Evolutionary conservation across 306 rosid species (phyloP).

Genomic region (Luffa acutangula): DNA sequence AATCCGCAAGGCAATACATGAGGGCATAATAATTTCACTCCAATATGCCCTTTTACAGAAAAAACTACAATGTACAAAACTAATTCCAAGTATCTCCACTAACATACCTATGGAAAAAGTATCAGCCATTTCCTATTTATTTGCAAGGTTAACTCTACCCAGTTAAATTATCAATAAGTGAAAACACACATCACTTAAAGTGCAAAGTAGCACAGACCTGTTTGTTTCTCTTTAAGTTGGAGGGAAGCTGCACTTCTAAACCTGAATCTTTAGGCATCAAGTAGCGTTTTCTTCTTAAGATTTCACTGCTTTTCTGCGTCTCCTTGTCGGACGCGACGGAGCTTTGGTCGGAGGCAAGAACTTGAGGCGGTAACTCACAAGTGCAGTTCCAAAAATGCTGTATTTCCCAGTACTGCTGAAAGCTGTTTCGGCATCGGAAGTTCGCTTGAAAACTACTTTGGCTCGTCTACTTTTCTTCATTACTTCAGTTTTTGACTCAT

Average conservation of each 20-base stretch:
- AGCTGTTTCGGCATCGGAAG: slow-evolving; percentile 59
- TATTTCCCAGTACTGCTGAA: slow-evolving; percentile 83
- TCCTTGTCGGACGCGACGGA: slow-evolving; percentile 17
- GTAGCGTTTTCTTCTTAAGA: slow-evolving; percentile 16
- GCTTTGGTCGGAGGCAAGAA: slow-evolving; percentile 28
- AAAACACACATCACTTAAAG: background rate
- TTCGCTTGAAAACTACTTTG: slow-evolving; percentile 53
- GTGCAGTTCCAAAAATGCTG: slow-evolving; percentile 71
- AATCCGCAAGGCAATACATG: background rate
- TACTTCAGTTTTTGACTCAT: slow-evolving; percentile 57
- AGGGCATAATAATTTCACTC: background rate
- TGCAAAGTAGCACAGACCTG: background rate
- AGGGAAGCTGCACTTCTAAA: background rate
- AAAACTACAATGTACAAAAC: slow-evolving; percentile 3
- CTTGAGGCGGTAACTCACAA: slow-evolving; percentile 72
- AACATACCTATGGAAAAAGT: background rate
- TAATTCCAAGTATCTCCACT: background rate
- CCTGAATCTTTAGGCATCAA: slow-evolving; percentile 16
- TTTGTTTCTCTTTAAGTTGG: background rate
- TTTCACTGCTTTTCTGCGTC: slow-evolving; percentile 18
- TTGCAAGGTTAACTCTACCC: slow-evolving; percentile 17
- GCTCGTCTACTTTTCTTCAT: slow-evolving; percentile 50
- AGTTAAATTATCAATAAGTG: background rate
- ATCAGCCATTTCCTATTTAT: slow-evolving; percentile 17
- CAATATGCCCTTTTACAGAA: background rate